Evolutionary conservation across 2,329 filamentous ascomycete species (phyloP), one percentile per base, ranked within the genome.

Genomic region (Aspergillus sp.): DNA sequence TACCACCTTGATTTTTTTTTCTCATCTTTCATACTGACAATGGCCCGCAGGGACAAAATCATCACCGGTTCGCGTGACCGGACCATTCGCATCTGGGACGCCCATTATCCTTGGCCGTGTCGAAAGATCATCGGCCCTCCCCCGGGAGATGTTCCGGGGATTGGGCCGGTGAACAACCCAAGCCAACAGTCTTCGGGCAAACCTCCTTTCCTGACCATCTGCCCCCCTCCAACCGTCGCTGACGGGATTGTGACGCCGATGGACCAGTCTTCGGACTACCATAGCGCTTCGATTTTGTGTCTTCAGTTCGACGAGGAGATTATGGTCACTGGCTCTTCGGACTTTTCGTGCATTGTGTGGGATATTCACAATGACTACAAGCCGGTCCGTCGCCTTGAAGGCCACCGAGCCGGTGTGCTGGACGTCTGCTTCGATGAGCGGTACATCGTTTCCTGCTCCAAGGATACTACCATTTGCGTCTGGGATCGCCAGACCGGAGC

Each of bases 391-490:
- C 89, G 91, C 32, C 87, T 99, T 14, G 79, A 81, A 36, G 87
- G 89, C 63, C 95, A 99, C 78, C 86, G 85, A 6, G 92, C 92
- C 4, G 94, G 95, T 54, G 93, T 99, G 45, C 84, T 99, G 14
- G 95, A 99, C 73, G 87, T 99, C 10, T 94, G 92, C 65, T 94
- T 99, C 65, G 92, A 99, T 73, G 86, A 92, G 64, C 88, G 89
- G 68, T 90, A 96, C 77, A 97, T 99, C 69, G 90, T 98, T 54
- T 97, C 94, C 5, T 99, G 95, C 81, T 96, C 92, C 73, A 99
- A 99, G 77, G 95, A 99, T 77, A 87, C 89, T 46, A 93, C 85
- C 63, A 96, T 99, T 72, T 96, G 93, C 71, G 88, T 99, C 24
- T 98, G 94, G 94, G 91, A 96, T 71, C 90, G 95, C 50, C 79